phyloP scores from a whole-genome alignment of 345 rosid genomes.

The Luvunga scandens region DNA sequence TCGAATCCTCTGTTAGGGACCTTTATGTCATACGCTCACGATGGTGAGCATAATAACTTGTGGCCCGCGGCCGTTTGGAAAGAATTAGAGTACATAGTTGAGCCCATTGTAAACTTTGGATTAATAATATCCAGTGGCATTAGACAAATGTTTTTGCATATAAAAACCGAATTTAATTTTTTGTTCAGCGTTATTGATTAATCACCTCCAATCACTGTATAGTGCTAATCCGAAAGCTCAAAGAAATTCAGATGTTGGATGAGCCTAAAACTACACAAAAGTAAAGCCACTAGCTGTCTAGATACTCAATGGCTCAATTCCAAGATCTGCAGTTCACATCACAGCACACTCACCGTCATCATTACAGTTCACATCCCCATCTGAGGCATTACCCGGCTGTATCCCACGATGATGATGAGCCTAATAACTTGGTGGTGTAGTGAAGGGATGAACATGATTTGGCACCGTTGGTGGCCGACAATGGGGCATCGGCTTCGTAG shows the following conservation, averaged over 20 bases:
- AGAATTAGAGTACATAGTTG: too few relatives aligned
- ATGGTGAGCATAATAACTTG: too few relatives aligned
- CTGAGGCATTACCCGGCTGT: neutral
- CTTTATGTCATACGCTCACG: too few relatives aligned
- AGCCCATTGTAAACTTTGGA: too few relatives aligned
- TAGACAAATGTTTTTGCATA: too few relatives aligned
- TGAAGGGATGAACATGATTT: neutral
- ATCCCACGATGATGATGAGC: neutral
- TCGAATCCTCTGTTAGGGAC: too few relatives aligned
- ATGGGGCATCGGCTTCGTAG: neutral
- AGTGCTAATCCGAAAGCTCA: neutral
- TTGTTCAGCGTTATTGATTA: too few relatives aligned
- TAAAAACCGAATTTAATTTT: too few relatives aligned
- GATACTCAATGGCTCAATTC: neutral
- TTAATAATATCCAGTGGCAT: too few relatives aligned
- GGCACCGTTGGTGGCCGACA: neutral
- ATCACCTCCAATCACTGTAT: neutral
- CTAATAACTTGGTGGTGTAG: neutral
- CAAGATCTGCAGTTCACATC: neutral
- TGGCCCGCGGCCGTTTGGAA: too few relatives aligned
- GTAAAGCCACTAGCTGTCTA: neutral
- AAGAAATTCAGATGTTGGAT: neutral
- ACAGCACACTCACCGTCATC: neutral
- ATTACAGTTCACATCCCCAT: neutral
- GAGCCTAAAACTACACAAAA: neutral